Percentiles rank a stretch among this genome's conserved stretches.
These are phyloP conservation scores for Neopestalotiopsis rosae DNA, from an alignment of 2,329 filamentous ascomycete genomes.

Conservation along the genomic window DNA sequence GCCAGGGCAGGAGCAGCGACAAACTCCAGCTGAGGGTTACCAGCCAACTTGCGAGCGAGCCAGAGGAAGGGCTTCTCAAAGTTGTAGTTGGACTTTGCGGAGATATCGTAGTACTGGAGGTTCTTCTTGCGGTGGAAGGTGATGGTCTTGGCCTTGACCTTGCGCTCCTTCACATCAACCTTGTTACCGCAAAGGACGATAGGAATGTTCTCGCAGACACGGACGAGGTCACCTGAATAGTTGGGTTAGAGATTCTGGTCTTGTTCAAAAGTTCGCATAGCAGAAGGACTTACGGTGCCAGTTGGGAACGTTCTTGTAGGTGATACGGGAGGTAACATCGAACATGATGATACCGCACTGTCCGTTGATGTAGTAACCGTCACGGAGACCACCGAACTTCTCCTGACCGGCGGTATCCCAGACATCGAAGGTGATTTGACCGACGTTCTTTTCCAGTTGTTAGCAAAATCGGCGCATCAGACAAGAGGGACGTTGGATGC, in stretches of 20 bases:
- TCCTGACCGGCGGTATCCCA: slow-evolving; percentile 99
- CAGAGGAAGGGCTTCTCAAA: slow-evolving; percentile 99
- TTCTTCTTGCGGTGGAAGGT: slow-evolving; percentile 99
- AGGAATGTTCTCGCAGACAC: slow-evolving; percentile 98
- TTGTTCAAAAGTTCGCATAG: slow-evolving; percentile 11
- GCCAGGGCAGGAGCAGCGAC: slow-evolving; percentile 94
- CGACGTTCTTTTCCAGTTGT: slow-evolving; percentile 71
- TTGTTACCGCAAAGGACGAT: slow-evolving; percentile 99
- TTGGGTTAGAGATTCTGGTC: slow-evolving; percentile 21
- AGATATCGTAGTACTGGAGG: slow-evolving; percentile 99
- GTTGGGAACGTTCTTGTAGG: slow-evolving; percentile 99
- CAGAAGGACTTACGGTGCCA: slow-evolving; percentile 85
- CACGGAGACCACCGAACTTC: slow-evolving; percentile 99
- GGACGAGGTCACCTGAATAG: slow-evolving; percentile 85
- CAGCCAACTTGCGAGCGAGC: slow-evolving; percentile 97
- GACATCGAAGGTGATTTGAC: slow-evolving; percentile 97
- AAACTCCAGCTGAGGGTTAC: slow-evolving; percentile 91
- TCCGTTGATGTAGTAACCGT: slow-evolving; percentile 99
- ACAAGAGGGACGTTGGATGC: slow-evolving; percentile 36
- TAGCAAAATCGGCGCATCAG: slow-evolving; percentile 29
- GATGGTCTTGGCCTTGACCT: slow-evolving; percentile 99
- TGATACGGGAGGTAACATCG: slow-evolving; percentile 98
- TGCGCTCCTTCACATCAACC: slow-evolving; percentile 99
- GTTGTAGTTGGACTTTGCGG: slow-evolving; percentile 99
- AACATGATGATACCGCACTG: slow-evolving; percentile 99